phyloP scores from a whole-genome alignment of 345 rosid genomes.

The Gossypium thurberi region DNA sequence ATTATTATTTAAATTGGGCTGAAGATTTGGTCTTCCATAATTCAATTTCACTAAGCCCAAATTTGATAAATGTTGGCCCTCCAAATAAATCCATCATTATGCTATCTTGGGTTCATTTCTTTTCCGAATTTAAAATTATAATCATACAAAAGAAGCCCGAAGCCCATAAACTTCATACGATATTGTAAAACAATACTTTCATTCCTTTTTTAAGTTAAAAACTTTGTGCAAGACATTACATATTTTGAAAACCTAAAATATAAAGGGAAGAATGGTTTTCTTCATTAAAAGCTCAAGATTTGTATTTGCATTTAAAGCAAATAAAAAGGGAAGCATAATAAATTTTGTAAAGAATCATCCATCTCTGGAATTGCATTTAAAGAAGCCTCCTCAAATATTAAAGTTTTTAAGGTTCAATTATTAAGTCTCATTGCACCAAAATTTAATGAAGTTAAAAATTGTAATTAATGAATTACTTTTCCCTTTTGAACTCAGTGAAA shows the following conservation, averaged over 20 bases:
- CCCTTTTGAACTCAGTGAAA: not conserved
- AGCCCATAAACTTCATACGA: too few species aligned
- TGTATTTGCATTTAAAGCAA: not conserved
- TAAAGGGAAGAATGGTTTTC: slow-evolving; percentile 5
- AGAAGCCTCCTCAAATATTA: slow-evolving; percentile 18
- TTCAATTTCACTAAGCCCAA: not conserved
- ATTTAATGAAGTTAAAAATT: not conserved
- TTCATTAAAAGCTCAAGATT: slow-evolving; percentile 22
- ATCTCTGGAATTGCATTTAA: slow-evolving; percentile 21
- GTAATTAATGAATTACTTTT: not conserved
- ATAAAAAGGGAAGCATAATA: not conserved
- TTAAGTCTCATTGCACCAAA: not conserved
- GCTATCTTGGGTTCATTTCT: too few species aligned
- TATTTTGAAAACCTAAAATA: not conserved
- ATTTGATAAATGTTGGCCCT: not conserved
- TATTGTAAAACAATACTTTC: too few species aligned
- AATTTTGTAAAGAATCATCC: slow-evolving; percentile 22
- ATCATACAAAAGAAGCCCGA: too few species aligned
- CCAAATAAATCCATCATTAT: too few species aligned
- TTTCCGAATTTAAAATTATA: too few species aligned
- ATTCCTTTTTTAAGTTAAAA: too few species aligned
- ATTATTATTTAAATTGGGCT: not conserved
- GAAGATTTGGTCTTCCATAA: not conserved
- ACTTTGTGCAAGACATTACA: not conserved
- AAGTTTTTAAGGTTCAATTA: slow-evolving; percentile 11